phyloP scores from a whole-genome alignment of 179 eudicot species.

The Actinidia arguta region DNA sequence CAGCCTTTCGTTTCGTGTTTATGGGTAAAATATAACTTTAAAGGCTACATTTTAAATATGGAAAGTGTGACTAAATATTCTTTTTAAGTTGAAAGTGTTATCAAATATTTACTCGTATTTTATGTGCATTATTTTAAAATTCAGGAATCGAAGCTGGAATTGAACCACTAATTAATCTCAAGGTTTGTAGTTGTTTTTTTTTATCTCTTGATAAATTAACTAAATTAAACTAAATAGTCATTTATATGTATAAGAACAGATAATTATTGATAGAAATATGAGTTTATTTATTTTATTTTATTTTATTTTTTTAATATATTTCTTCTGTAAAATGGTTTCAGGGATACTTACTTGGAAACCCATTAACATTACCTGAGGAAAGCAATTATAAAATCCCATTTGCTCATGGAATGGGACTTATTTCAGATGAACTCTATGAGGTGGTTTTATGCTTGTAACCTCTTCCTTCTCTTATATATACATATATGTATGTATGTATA shows the following conservation, averaged over 20 bases:
- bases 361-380: constrained; percentile 26
- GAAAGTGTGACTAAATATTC: too few species aligned
- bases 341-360: constrained; percentile 59
- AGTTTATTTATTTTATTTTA: too few species aligned
- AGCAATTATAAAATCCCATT: constrained; percentile 28
- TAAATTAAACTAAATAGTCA: neutral
- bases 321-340: constrained; percentile 19
- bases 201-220: neutral
- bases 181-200: constrained; percentile 28
- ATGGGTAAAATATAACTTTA: too few species aligned
- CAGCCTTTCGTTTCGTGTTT: too few species aligned
- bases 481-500: too few species aligned
- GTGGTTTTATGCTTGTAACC: constrained; percentile 15
- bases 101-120: neutral
- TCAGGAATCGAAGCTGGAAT: constrained; percentile 43
- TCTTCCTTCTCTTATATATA: neutral
- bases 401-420: constrained; percentile 35
- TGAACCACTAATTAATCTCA: constrained; percentile 40
- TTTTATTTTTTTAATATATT: too few species aligned
- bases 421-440: constrained; percentile 44
- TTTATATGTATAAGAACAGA: too few species aligned
- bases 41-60: too few species aligned
- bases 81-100: neutral
- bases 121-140: neutral
- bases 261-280: neutral